Base-by-base conservation (phyloP, 352 stramenopile genomes). In the Phytophthora uliginosa region DNA sequence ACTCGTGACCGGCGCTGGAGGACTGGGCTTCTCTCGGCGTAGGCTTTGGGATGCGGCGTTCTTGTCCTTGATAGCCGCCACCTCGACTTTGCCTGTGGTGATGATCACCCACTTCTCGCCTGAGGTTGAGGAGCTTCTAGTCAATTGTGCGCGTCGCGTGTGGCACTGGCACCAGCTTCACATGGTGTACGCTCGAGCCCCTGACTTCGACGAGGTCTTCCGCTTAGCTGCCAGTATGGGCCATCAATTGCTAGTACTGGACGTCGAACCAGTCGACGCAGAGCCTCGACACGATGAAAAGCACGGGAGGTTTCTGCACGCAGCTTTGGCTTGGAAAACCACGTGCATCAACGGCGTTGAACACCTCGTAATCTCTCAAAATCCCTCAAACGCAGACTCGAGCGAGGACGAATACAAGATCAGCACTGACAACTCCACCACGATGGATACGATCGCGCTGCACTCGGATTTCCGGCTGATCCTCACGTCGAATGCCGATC, bases 191-290 rank as follows among this genome's bases (percentile, higher is more conserved):
- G 64, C 73, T 9, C 74, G 67, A 51, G 77, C 75, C 0, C 7
- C 26, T 5, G 81, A 88, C 28, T 78, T 93, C 18, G 56, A 82
- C 9, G 26, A 72, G 0, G 74, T 77, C 0, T 58, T 93, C 13
- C 22, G 33, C 6, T n/a, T 55, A 2, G 83, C 86, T 17, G 73
- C 89, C n/a, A 54, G 50, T 17, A 66, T 84, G 9, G 86, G 84
- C 1, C 72, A 90, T 12, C 84, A 92, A 56, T 45, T 93, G 7
- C 22, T 93, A 18, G 82, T 93, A 7, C 62, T 93, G 0, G 86
- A 92, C 15, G 76, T 91, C 0, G 74, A 88, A 8, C 84, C 84
- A 4, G 50, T 79, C 0, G 79, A 93, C 47, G 45, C 65, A 0
- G 75, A 86, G 36, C 61, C 50, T 4, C 20, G 26, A n/a, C 10